phyloP scores from a whole-genome alignment of 805 yeast species.

The Tetrapisispora fleetii region DNA sequence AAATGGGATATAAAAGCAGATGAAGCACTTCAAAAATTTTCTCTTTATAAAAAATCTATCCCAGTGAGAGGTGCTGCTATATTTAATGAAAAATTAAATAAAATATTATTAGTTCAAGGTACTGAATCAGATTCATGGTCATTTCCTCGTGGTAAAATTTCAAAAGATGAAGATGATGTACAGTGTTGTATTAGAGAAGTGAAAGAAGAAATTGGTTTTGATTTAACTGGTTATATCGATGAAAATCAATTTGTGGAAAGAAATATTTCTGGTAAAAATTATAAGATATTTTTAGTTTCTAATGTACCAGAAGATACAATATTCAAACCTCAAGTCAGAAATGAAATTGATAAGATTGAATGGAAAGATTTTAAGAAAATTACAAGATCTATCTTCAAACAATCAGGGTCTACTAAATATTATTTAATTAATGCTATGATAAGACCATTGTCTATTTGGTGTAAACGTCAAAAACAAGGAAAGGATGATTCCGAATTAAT shows the following conservation, averaged over 20 bases:
- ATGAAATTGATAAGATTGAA: constrained; percentile 74
- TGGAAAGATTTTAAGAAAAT: constrained; percentile 59
- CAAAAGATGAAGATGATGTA: constrained; percentile 81
- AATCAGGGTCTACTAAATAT: constrained; percentile 20
- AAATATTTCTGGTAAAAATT: constrained; percentile 73
- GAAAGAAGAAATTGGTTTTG: constrained; percentile 88
- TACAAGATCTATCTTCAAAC: constrained; percentile 25
- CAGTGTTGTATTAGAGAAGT: constrained; percentile 90
- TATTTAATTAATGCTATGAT: constrained; percentile 34
- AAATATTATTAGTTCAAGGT: constrained; percentile 74
- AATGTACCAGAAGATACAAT: constrained; percentile 66
- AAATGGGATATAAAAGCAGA: constrained; percentile 71
- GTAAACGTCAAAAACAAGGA: constrained; percentile 41
- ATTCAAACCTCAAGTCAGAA: constrained; percentile 78
- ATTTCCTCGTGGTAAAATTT: constrained; percentile 93
- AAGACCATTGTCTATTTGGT: constrained; percentile 39
- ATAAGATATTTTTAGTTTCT: constrained; percentile 66
- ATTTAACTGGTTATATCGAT: constrained; percentile 56
- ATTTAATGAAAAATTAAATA: constrained; percentile 58
- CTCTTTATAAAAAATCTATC: constrained; percentile 75
- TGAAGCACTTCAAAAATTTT: constrained; percentile 68
- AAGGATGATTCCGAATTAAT: constrained; percentile 50
- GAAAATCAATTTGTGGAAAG: constrained; percentile 72
- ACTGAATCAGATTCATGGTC: constrained; percentile 82
- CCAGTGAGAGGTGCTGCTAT: constrained; percentile 97